phyloP scores from a whole-genome alignment of 2,329 filamentous ascomycete genomes.

The Furcasterigmium sp. region DNA sequence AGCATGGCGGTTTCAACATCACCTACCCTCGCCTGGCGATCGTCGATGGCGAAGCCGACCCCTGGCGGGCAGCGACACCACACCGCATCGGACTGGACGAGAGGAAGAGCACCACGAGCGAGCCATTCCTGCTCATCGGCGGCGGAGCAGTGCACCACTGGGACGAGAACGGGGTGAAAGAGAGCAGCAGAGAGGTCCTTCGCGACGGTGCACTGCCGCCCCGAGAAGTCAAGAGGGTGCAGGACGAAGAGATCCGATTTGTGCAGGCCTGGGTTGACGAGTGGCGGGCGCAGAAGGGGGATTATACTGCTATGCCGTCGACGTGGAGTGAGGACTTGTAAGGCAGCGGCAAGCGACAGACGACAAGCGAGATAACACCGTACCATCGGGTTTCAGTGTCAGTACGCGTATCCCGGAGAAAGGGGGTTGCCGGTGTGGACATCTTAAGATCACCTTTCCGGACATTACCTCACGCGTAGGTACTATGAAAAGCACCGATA shows the following conservation, averaged over 20 bases:
- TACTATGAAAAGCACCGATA: too few relatives aligned
- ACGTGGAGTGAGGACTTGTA: too few relatives aligned
- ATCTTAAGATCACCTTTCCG: too few relatives aligned
- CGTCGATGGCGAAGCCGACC: conserved; percentile 72
- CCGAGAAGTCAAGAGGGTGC: conserved; percentile 52
- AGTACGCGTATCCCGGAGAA: too few relatives aligned
- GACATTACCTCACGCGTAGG: too few relatives aligned
- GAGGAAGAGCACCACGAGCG: conserved; percentile 52
- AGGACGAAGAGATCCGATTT: conserved; percentile 53
- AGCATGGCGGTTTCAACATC: conserved; percentile 69
- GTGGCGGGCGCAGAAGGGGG: conserved; percentile 32
- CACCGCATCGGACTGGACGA: conserved; percentile 56
- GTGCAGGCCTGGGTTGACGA: conserved; percentile 64
- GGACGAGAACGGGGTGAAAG: conserved; percentile 65
- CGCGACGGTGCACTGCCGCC: too few relatives aligned
- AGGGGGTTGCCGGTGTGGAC: too few relatives aligned
- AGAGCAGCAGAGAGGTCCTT: conserved; percentile 51
- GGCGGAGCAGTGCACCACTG: conserved; percentile 72
- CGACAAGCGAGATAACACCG: too few relatives aligned
- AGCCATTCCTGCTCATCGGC: conserved; percentile 70
- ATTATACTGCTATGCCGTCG: not conserved
- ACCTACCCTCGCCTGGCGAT: conserved; percentile 70
- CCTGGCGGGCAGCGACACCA: conserved; percentile 73
- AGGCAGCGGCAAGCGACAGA: too few relatives aligned
- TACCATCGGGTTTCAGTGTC: too few relatives aligned